phyloP scores from a whole-genome alignment of 2,329 filamentous ascomycete genomes.

The Trichoderma semiorbis region DNA sequence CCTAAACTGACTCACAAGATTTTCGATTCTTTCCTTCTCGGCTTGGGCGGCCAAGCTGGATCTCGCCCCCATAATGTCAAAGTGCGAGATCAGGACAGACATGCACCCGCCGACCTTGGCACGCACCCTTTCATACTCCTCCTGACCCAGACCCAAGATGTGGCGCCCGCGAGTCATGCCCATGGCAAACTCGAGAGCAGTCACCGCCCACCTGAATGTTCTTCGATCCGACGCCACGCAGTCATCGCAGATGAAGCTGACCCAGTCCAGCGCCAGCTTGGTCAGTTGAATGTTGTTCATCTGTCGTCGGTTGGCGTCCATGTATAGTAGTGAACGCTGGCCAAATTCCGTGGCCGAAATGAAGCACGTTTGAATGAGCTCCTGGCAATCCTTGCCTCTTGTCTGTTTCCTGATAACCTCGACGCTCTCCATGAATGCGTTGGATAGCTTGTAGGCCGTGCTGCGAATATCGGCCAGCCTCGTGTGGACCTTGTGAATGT shows the following conservation, averaged over 20 bases:
- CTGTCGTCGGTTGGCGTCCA: conserved; percentile 90
- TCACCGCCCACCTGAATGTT: conserved; percentile 95
- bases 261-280: conserved; percentile 91
- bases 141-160: conserved; percentile 83
- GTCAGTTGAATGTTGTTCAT: conserved; percentile 98
- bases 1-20: conserved; percentile 70
- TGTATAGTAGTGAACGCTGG: conserved; percentile 87
- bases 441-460: conserved; percentile 92
- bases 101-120: conserved; percentile 94
- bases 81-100: conserved; percentile 95
- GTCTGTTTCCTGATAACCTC: conserved; percentile 88
- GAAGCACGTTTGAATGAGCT: conserved; percentile 96
- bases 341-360: conserved; percentile 99
- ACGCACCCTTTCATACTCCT: conserved; percentile 79
- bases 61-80: conserved; percentile 97
- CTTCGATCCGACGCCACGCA: conserved; percentile 91
- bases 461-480: conserved; percentile 92
- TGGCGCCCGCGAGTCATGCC: conserved; percentile 92
- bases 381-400: conserved; percentile 79
- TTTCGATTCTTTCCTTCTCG: conserved; percentile 84
- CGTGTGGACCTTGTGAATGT: conserved; percentile 85
- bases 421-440: conserved; percentile 98
- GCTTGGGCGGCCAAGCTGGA: conserved; percentile 91
- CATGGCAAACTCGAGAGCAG: conserved; percentile 95
- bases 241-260: conserved; percentile 96